Conservation (phyloP, 805 yeast species). For the Clavispora fructus region DNA sequence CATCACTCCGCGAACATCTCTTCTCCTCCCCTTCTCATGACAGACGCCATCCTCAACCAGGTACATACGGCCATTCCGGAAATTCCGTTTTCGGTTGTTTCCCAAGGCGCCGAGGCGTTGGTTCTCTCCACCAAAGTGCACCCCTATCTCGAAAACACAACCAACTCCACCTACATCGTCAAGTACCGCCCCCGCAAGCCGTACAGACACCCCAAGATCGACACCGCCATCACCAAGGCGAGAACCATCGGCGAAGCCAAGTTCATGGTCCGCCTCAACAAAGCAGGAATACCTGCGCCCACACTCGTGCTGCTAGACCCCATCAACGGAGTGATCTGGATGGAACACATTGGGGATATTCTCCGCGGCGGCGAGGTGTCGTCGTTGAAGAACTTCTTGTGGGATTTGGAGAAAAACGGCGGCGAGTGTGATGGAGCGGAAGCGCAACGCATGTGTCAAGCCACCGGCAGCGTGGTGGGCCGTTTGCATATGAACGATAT, state of each 20-base stretch:
- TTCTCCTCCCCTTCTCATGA: conserved; percentile 36
- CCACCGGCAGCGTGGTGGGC: conserved; percentile 67
- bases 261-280: conserved; percentile 52
- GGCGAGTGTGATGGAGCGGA: conserved; percentile 22
- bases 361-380: conserved; percentile 50
- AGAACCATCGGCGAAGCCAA: conserved; percentile 85
- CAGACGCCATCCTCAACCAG: conserved; percentile 42
- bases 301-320: conserved; percentile 70
- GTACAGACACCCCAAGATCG: conserved; percentile 85
- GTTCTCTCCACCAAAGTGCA: conserved; percentile 61
- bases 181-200: conserved; percentile 86
- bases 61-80: conserved; percentile 43
- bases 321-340: conserved; percentile 77
- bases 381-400: conserved; percentile 67
- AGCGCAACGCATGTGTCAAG: conserved; percentile 33
- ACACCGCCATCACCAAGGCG: conserved; percentile 66
- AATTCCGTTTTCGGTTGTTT: conserved; percentile 49
- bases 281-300: conserved; percentile 66
- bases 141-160: conserved; percentile 44
- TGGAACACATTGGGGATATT: conserved; percentile 67
- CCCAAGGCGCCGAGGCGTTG: conserved; percentile 91
- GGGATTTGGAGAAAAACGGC: conserved; percentile 46
- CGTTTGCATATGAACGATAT: conserved; percentile 69
- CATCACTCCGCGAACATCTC: background rate
- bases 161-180: conserved; percentile 44